Evolutionary conservation across 1,139 yeast genomes (phyloP), one percentile per base, ranked within the genome.

Genomic region (Zhuliangozyma parablackwelliae): DNA sequence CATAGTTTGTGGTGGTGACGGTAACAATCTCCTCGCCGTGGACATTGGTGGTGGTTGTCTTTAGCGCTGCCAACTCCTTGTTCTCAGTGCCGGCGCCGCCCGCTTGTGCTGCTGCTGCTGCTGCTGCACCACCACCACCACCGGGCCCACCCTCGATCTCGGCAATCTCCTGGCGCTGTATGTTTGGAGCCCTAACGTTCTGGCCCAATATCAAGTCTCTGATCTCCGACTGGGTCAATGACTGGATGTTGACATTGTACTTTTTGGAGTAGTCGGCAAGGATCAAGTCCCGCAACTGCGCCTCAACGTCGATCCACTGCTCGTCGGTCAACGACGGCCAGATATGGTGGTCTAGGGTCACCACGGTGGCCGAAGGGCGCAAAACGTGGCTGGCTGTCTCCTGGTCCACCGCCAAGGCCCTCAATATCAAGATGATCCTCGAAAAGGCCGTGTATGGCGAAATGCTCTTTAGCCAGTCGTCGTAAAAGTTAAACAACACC

Each of bases 1-100:
- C 98, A 54, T 86, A 90, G 47, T 80, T 80, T 16, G 94, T 80
- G 0, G 98, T 89, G 0, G 97, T 89, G 16, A 92, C 96, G 0
- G 96, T 94, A 29, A 85, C 82, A 52, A 94, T 90, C 51, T 90
- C 95, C 54, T 92, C 98, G 28, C 99, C 99, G 52, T 90, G 97
- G 2, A 88, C 95, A 54, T 89, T 94, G 23, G 83, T 81, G 0
- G 96, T 86, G 39, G 82, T 82, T 1, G 95, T 80, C 50, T 88
- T 90, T 51, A 85, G 72, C 0, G 96, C 96, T 0, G 94, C 81
- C 26, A 82, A 62, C 46, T 76, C 78, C 26, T 64, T 61, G 36
- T 65, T 65, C 7, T 51, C 16, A 16, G 16, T 3, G 16, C 16
- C 16, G 16, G 4, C 4, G 16, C 16, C 16, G 16, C 16, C 16